Evolutionary conservation across 1,139 yeast genomes (phyloP).

Genomic region (Yamadazyma songkhlaensis): DNA sequence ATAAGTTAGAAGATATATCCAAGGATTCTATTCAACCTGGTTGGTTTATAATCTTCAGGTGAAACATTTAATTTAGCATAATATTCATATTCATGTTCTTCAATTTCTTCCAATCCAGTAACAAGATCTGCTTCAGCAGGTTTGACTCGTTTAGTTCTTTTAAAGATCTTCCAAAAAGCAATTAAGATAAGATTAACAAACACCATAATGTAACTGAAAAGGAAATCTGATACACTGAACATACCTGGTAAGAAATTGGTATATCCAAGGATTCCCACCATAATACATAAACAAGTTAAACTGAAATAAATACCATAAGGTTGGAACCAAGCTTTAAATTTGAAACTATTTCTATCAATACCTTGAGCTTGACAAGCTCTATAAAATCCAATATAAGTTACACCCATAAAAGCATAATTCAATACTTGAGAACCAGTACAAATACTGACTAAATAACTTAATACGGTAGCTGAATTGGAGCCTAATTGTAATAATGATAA

Average conservation of each 20-base stretch:
- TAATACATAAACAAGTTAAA: conserved; percentile 24
- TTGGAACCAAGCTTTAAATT: conserved; percentile 71
- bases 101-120: conserved; percentile 35
- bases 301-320: conserved; percentile 64
- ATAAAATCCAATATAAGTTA: conserved; percentile 58
- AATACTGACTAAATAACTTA: conserved; percentile 70
- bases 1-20: conserved; percentile 5
- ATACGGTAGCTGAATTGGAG: conserved; percentile 58
- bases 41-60: conserved; percentile 1
- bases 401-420: conserved; percentile 62
- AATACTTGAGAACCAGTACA: conserved; percentile 77
- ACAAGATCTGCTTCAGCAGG: conserved; percentile 30
- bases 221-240: conserved; percentile 31
- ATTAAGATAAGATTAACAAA: conserved; percentile 25
- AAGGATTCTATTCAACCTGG: conserved; percentile 3
- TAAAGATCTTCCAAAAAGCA: conserved; percentile 26
- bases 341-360: conserved; percentile 63
- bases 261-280: conserved; percentile 38
- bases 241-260: conserved; percentile 31
- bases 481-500: conserved; percentile 50
- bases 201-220: conserved; percentile 37
- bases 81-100: conserved; percentile 34
- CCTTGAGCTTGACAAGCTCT: conserved; percentile 59
- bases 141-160: conserved; percentile 20
- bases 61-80: conserved; percentile 5